phyloP scores from a whole-genome alignment of 1,284 basidiomycete species.

The Boletus sp. region DNA sequence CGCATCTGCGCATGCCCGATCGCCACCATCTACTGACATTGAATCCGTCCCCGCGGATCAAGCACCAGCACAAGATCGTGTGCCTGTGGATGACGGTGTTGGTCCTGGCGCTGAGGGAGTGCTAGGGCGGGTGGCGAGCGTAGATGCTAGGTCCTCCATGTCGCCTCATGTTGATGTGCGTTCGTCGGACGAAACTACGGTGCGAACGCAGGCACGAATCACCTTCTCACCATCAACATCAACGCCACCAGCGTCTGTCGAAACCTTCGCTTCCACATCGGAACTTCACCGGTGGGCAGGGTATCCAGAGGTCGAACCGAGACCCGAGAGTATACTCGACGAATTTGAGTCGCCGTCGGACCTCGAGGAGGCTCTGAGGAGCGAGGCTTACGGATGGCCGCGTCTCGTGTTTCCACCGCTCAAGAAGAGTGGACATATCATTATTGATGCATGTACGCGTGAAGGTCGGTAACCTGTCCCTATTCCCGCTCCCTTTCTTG shows the following conservation, averaged over 20 bases:
- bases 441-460: conserved; percentile 84
- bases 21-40: conserved; percentile 15
- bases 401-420: conserved; percentile 86
- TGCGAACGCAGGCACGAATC: conserved; percentile 15
- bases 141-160: conserved; percentile 18
- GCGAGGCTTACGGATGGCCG: conserved; percentile 83
- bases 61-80: conserved; percentile 37
- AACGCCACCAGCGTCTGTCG: conserved; percentile 19
- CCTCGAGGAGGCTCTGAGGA: conserved; percentile 48
- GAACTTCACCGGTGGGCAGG: neutral
- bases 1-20: conserved; percentile 14
- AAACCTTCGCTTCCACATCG: conserved; percentile 12
- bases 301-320: conserved; percentile 1
- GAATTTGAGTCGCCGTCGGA: conserved; percentile 29
- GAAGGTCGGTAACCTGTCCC: conserved; percentile 53
- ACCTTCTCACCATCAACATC: conserved; percentile 9
- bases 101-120: conserved; percentile 14
- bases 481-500: conserved; percentile 8
- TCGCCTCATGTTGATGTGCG: conserved; percentile 28
- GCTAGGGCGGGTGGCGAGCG: conserved; percentile 17
- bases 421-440: conserved; percentile 90
- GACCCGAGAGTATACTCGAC: conserved; percentile 7
- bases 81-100: conserved; percentile 41
- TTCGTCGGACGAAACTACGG: conserved; percentile 14
- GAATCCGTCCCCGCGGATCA: conserved; percentile 29